phyloP scores from a whole-genome alignment of 768 basidiomycete genomes.

The Mycena polygramma region DNA sequence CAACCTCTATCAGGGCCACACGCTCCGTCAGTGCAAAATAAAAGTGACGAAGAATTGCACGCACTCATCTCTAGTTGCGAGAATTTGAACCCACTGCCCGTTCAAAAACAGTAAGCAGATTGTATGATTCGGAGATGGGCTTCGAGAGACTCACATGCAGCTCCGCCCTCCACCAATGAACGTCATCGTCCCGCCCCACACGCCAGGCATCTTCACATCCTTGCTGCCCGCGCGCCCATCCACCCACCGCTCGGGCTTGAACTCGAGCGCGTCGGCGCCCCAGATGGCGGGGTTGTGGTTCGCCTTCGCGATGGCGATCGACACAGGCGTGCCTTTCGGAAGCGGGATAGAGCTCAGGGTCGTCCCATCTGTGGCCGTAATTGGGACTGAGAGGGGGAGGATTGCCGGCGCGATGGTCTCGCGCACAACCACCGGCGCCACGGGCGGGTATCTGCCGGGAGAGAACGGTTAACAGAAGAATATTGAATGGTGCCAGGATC shows the following conservation, averaged over 20 bases:
- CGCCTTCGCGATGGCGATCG: constrained; percentile 51
- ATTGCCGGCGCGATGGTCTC: constrained; percentile 33
- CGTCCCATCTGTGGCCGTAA: constrained; percentile 53
- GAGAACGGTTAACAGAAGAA: background rate
- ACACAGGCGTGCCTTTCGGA: constrained; percentile 53
- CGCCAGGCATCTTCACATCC: constrained; percentile 50
- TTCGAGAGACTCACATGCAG: constrained; percentile 57
- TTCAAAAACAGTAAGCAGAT: too few relatives aligned
- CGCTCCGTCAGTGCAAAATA: too few relatives aligned
- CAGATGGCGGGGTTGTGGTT: constrained; percentile 59
- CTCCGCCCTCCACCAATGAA: constrained; percentile 58
- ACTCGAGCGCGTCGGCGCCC: constrained; percentile 62
- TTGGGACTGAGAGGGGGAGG: constrained; percentile 56
- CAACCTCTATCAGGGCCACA: background rate
- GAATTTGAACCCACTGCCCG: constrained; percentile 64
- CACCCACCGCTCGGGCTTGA: constrained; percentile 68
- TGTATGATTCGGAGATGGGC: too few relatives aligned
- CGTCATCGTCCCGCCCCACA: constrained; percentile 56
- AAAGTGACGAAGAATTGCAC: constrained; percentile 25
- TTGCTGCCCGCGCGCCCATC: constrained; percentile 45
- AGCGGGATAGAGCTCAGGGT: constrained; percentile 53
- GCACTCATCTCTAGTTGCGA: constrained; percentile 67
- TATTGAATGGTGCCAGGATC: background rate
- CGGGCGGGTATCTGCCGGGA: constrained; percentile 10
- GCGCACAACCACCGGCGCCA: background rate